Base-by-base conservation (phyloP, 768 basidiomycete species). In the Collybia sordida region DNA sequence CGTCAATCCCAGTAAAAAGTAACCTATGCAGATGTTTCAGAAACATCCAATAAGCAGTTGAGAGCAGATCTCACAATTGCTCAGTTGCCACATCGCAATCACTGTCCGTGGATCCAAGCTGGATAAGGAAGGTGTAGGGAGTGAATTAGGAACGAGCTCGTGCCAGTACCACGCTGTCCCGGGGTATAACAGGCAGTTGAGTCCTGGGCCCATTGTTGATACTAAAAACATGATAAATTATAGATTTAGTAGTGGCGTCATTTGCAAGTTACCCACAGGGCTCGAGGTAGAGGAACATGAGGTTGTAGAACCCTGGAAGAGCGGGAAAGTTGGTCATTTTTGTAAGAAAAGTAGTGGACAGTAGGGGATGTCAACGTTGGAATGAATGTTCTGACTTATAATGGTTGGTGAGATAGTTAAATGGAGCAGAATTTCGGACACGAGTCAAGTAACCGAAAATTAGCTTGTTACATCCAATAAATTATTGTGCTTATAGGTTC, bases 71-170 rank as follows among this genome's bases (percentile, higher is more conserved):
- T 41, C 52, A 85, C 87, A 84, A 52, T 85, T 88, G 24, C 76
- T 80, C 8, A 89, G 67, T 56, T 90, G 88, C 74, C 80, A 81
- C 49, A 88, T 74, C 15, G 77, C 79, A 78, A 87, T 85, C 14
- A 66, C 70, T 5, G 80, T 77, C 28, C 82, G 72, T 31, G 72
- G 61, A 41, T 85, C 80, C 42, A 81, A 59, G 5, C 62, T 55
- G 6, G 50, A 21, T 2, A 35, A 23, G 5, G 49, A 47, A 4
- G 70, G 66, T 0, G 62, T 49, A 28, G 71, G 67, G 0, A 63
- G 50, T n/a, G 57, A 49, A 6, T 69, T 70, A 1, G 86, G 86
- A 38, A 87, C 75, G 47, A 89, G 79, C 53, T 84, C 73, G 57
- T 80, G 72, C 59, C 84, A 79, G 56, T 86, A 88, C 83, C 86